Conservation (phyloP, 306 rosid species). For the Abrus precatorius region DNA sequence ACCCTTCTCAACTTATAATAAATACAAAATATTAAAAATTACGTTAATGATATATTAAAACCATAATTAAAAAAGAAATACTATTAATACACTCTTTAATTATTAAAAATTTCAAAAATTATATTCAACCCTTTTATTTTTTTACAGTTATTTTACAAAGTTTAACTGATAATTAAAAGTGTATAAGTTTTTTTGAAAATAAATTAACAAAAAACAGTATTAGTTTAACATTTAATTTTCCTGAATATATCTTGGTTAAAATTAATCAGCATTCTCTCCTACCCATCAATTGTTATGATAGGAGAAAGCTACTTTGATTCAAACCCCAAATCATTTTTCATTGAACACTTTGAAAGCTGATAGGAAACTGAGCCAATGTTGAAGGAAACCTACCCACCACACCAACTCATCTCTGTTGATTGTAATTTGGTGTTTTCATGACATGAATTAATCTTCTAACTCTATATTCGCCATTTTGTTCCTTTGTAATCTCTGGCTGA, state of each 20-base stretch:
- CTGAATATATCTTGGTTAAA: neutral
- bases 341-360: constrained; percentile 22
- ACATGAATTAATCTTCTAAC: constrained; percentile 28
- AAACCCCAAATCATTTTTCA: constrained; percentile 39
- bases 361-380: constrained; percentile 19
- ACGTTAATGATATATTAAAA: too few relatives aligned
- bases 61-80: too few relatives aligned
- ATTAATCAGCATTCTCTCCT: neutral
- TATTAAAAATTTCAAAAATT: too few relatives aligned
- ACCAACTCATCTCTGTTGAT: neutral
- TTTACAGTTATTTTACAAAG: too few relatives aligned
- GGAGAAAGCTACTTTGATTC: neutral
- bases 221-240: too few relatives aligned
- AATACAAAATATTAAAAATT: too few relatives aligned
- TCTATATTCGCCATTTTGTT: constrained; percentile 33
- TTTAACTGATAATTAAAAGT: too few relatives aligned
- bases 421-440: constrained; percentile 16
- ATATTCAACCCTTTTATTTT: too few relatives aligned
- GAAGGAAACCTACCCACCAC: constrained; percentile 7
- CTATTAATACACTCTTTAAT: too few relatives aligned
- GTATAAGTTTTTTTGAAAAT: too few relatives aligned
- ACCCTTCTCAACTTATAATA: neutral
- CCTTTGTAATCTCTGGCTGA: constrained; percentile 9
- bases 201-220: too few relatives aligned
- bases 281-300: constrained; percentile 24